Percentiles rank a stretch among this genome's conserved stretches.
These are phyloP conservation scores for Grosmannia clavigera DNA, from an alignment of 2,329 filamentous ascomycete genomes.

Conservation along the genomic window DNA sequence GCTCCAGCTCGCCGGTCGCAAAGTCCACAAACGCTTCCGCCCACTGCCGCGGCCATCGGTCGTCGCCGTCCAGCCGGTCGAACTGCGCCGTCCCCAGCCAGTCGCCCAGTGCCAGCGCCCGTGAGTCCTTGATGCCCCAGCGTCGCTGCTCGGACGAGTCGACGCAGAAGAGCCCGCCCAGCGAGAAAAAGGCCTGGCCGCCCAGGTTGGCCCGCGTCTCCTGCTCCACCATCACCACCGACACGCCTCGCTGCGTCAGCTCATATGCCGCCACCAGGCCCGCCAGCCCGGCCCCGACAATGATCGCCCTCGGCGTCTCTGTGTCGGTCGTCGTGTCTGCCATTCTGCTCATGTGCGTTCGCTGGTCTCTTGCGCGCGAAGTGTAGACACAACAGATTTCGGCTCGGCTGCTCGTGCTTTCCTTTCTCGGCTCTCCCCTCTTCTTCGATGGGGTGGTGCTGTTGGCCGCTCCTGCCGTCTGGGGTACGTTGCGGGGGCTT, in stretches of 20 bases:
- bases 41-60: constrained; percentile 47
- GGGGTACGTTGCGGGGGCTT: background rate
- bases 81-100: constrained; percentile 47
- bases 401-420: background rate
- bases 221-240: constrained; percentile 42
- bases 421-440: background rate
- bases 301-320: constrained; percentile 30
- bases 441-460: background rate
- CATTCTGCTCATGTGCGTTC: background rate
- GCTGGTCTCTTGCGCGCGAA: background rate
- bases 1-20: constrained; percentile 44
- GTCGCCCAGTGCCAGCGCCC: constrained; percentile 43
- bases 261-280: constrained; percentile 49
- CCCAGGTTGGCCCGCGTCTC: constrained; percentile 44
- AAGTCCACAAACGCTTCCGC: constrained; percentile 54
- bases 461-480: background rate
- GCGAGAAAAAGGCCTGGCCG: constrained; percentile 52
- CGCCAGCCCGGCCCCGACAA: constrained; percentile 44
- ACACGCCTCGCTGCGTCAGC: constrained; percentile 36
- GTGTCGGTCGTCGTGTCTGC: background rate
- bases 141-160: constrained; percentile 43
- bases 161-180: constrained; percentile 49
- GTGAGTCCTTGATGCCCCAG: constrained; percentile 45
- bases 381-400: no score
- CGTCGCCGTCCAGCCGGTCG: constrained; percentile 38